Evolutionary conservation across 2,329 filamentous ascomycete genomes (phyloP), one percentile per base, ranked within the genome.

Genomic region (Fusarium sp.): DNA sequence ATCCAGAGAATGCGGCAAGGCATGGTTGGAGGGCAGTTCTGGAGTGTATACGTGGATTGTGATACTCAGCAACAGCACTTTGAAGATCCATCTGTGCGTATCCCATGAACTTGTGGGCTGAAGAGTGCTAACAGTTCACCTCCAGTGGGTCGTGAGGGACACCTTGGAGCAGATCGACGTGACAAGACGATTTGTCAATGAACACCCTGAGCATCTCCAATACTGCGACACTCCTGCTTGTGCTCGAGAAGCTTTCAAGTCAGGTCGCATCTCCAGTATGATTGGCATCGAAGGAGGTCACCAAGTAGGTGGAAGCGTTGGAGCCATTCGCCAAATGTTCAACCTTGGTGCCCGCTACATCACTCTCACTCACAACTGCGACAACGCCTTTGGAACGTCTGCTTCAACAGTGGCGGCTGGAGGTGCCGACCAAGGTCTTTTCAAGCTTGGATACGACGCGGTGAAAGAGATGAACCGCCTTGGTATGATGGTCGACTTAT

Each of bases 321-420:
- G 79, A 1, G 78, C 76, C 14, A 79, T 84, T 20, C 78, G 82
- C 5, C 80, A 81, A 63, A 79, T 81, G 66, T 80, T 81, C 65
- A 63, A 79, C n/a, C 79, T 85, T 6, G 83, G 83, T 15, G 81
- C 80, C 4, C 79, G 82, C n/a, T 84, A 84, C 66, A 80, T 83
- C 37, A 82, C 81, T 0, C 71, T 80, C 6, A 82, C 81, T 15
- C 81, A 82, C 68, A 82, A 82, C 65, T 80, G 79, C 70, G 77
- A 82, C 35, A 83, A 81, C 52, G 63, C 73, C 0, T 82, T 75
- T 37, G 80, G 69, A 10, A 81, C 78, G 11, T 78, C 78, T 1
- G 75, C 79, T 27, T 80, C 78, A 8, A 81, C 80, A 2, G 78
- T 80, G 9, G 73, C 80, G 1, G 69, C 72, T 1, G 74, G 76